Base-by-base conservation (phyloP, 1,139 yeast genomes). In the Debaryomyces sp. region DNA sequence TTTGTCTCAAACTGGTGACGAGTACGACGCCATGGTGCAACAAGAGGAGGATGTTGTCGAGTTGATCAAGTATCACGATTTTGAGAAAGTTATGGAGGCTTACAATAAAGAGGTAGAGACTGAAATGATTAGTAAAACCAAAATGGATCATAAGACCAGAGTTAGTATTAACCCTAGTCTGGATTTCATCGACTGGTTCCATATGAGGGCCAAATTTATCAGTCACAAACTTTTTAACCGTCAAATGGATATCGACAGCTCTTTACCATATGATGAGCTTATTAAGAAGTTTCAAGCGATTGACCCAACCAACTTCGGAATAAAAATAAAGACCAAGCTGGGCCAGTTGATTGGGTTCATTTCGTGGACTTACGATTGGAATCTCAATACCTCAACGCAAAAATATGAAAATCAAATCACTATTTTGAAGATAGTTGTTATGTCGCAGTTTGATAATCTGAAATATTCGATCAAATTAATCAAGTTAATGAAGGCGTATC, bases 281-380 rank as follows among this genome's bases (percentile, higher is more conserved):
- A 56, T 57, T 12, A 44, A 50, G 2, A 53, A 58, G 13, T 45
- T 71, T 35, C 59, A 58, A 23, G 37, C 50, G 1, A 51, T 64
- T 5, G 62, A 63, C 8, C 73, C 77, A 4, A 45, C 59, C 23
- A 45, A 59, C 6, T 70, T 70, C 54, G 81, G 80, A 2, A 49
- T 76, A 45, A 60, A 65, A 47, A 44, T 72, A 12, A 43, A 36
- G 1, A 45, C 47, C 10, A 52, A 52, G 7, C 48, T 58, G 6
- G 61, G 58, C 3, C 51, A 53, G 4, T 27, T 63, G 26, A 49
- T 57, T 12, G 79, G 77, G 0, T 68, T 68, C 42, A 63, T 75
- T n/a, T 56, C 65, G 17, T 76, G 78, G 78, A 74, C 78, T 6
- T 64, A 67, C 49, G 80, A 75, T 51, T 76, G 73, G 66, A 50